Percentiles rank a stretch among this genome's conserved stretches.
These are phyloP conservation scores for Beta corolliflora DNA, from an alignment of 179 eudicot species.

Conservation along the genomic window DNA sequence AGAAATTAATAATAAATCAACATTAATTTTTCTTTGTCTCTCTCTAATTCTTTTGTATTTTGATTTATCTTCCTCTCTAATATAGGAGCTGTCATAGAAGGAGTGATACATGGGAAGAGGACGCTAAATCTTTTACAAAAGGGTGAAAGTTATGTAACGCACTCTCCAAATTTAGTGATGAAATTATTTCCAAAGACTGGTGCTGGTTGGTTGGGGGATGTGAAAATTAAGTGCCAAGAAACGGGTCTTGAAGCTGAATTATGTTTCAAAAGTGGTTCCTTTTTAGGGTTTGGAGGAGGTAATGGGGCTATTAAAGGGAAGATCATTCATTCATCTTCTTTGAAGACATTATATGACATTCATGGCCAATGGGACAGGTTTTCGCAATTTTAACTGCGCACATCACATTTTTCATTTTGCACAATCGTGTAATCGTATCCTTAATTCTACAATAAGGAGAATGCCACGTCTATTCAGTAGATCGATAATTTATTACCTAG, in stretches of 20 bases:
- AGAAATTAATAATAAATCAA: no score
- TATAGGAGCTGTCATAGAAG: slow-evolving; percentile 55
- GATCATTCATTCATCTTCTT: slow-evolving; percentile 43
- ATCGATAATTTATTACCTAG: no score
- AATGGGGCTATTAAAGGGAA: slow-evolving; percentile 58
- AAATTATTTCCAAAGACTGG: slow-evolving; percentile 64
- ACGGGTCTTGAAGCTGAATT: slow-evolving; percentile 65
- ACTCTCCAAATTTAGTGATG: slow-evolving; percentile 55
- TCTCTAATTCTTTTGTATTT: not conserved
- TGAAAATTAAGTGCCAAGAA: slow-evolving; percentile 61
- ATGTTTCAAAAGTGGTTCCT: slow-evolving; percentile 45
- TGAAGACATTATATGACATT: slow-evolving; percentile 55
- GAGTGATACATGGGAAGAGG: slow-evolving; percentile 50
- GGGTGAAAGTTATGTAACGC: slow-evolving; percentile 64
- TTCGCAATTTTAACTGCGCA: not conserved
- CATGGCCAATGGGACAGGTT: slow-evolving; percentile 81
- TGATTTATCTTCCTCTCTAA: not conserved
- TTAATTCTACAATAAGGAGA: no score
- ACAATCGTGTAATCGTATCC: no score
- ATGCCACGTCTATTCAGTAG: no score
- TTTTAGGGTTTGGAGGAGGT: slow-evolving; percentile 42
- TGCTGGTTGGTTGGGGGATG: slow-evolving; percentile 70
- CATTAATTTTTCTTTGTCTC: no score
- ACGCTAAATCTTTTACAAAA: slow-evolving; percentile 47
- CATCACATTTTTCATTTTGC: no score